phyloP scores from a whole-genome alignment of 306 rosid genomes.

The Vigna mungo region DNA sequence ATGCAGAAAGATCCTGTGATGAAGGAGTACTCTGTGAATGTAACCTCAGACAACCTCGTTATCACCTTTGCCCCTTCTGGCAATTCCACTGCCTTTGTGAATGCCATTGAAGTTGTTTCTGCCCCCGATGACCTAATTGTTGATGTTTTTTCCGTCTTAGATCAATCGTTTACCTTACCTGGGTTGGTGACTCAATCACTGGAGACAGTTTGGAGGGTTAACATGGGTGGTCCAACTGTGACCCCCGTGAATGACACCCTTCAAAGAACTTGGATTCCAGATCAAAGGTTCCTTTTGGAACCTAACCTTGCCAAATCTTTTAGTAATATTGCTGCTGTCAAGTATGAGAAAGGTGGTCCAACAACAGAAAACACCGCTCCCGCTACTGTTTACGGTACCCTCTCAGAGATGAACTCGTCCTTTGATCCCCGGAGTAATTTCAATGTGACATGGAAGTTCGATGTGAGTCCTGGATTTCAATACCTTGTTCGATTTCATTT shows the following conservation, averaged over 20 bases:
- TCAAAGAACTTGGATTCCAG: conserved; percentile 77
- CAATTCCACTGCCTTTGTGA: conserved; percentile 69
- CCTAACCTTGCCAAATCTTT: conserved; percentile 38
- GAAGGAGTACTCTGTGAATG: conserved; percentile 71
- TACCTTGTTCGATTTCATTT: conserved; percentile 87
- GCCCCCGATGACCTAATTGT: conserved; percentile 66
- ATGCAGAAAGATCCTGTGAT: conserved; percentile 46
- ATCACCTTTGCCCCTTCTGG: conserved; percentile 60
- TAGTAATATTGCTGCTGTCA: conserved; percentile 62
- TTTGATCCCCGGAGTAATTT: conserved; percentile 55
- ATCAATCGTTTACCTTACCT: conserved; percentile 38
- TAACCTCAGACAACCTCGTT: conserved; percentile 60
- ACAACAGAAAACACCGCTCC: conserved; percentile 71
- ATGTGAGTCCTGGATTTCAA: conserved; percentile 70
- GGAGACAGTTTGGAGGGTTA: conserved; percentile 85
- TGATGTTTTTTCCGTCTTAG: conserved; percentile 46
- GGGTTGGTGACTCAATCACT: conserved; percentile 61
- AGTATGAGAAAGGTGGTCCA: conserved; percentile 46
- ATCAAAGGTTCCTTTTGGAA: conserved; percentile 50
- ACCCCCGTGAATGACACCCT: conserved; percentile 67
- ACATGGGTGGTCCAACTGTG: conserved; percentile 86
- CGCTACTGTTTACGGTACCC: conserved; percentile 73
- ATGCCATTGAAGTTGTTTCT: conserved; percentile 87
- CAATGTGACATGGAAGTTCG: conserved; percentile 82
- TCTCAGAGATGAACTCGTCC: conserved; percentile 56